Conservation (phyloP, 805 yeast genomes). For the Starmerella sp. region DNA sequence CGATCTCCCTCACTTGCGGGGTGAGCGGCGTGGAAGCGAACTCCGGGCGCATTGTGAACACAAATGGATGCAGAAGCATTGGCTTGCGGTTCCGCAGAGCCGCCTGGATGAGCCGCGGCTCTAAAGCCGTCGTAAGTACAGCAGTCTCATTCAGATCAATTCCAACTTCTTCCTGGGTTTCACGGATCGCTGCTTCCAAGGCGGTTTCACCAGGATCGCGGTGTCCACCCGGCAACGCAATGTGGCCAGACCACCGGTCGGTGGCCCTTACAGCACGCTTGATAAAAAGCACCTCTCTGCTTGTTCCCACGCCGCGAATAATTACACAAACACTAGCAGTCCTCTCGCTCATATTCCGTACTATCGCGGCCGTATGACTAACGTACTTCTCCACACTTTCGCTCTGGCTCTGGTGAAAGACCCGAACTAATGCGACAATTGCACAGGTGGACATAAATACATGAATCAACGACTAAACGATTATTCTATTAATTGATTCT, state of each 20-base stretch:
- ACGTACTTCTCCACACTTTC: not conserved
- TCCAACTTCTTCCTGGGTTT: conserved; percentile 33
- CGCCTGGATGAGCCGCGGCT: conserved; percentile 28
- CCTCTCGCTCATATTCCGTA: not conserved
- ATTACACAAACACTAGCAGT: conserved; percentile 10
- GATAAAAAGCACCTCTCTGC: conserved; percentile 30
- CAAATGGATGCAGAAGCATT: conserved; percentile 31
- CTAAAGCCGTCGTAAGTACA: conserved; percentile 28
- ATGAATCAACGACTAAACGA: no score
- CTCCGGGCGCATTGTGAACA: conserved; percentile 24
- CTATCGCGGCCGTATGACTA: not conserved
- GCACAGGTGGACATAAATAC: no score
- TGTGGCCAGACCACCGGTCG: conserved; percentile 35
- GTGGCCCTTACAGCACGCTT: conserved; percentile 29
- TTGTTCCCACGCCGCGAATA: not conserved
- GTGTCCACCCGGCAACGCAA: conserved; percentile 35
- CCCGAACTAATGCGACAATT: no score
- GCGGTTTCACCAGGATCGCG: conserved; percentile 29
- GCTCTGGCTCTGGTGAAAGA: no score
- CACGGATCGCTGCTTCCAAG: conserved; percentile 30
- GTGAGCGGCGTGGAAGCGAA: conserved; percentile 17
- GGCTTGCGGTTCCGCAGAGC: conserved; percentile 28
- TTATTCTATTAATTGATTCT: no score
- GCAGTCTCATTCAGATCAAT: conserved; percentile 27
- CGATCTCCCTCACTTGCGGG: conserved; percentile 30